phyloP scores from a whole-genome alignment of 2,329 filamentous ascomycete species.

The Hymenoscyphus infarciens region DNA sequence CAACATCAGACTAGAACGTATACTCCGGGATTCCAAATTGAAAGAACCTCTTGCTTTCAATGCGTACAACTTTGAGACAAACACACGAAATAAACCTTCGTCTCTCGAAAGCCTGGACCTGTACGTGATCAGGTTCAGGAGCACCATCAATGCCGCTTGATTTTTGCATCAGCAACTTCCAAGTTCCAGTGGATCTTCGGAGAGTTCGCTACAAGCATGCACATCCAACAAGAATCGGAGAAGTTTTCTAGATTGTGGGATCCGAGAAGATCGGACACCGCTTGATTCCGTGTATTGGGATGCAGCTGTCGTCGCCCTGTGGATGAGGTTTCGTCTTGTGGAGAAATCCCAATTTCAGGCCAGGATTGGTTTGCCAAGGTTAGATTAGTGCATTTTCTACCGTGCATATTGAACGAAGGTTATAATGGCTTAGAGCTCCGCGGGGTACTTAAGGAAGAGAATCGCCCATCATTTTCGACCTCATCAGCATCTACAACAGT shows the following conservation, averaged over 20 bases:
- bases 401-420: background rate
- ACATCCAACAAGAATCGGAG: background rate
- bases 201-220: background rate
- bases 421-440: background rate
- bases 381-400: background rate
- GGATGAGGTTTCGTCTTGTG: background rate
- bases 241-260: background rate
- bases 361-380: background rate
- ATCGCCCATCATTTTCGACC: background rate
- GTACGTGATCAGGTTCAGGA: background rate
- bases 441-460: background rate
- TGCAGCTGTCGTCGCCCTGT: background rate
- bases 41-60: background rate
- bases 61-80: background rate
- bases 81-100: background rate
- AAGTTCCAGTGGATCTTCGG: background rate
- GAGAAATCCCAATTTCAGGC: background rate
- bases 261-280: background rate
- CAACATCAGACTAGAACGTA: background rate
- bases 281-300: background rate
- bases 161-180: background rate
- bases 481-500: background rate
- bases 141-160: background rate
- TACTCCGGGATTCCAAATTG: background rate
- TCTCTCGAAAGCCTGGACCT: background rate